Conservation (phyloP, 495 filamentous ascomycete genomes). For the Podospora pseudocomata region DNA sequence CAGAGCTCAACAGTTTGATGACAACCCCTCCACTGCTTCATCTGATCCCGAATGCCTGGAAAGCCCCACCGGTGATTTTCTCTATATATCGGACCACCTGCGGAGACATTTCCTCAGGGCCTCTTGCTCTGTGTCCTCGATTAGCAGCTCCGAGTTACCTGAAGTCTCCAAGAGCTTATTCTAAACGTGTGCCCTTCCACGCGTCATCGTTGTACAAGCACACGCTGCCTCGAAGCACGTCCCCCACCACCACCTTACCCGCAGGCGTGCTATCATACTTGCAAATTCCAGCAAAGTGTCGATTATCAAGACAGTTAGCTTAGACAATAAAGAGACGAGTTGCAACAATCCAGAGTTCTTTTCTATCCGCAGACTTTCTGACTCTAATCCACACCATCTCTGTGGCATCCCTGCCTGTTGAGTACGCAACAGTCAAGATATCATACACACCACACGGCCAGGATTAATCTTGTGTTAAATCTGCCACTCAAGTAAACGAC, state of each 20-base stretch:
- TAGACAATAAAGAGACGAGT: neutral
- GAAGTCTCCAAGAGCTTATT: neutral
- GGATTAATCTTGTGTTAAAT: neutral
- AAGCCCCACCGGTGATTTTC: constrained; percentile 1
- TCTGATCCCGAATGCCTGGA: neutral
- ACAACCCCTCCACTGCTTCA: neutral
- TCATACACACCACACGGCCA: neutral
- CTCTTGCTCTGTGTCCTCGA: neutral
- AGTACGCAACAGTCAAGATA: neutral
- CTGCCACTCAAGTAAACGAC: neutral
- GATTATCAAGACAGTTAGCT: neutral
- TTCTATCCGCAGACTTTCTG: neutral
- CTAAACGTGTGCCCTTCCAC: constrained; percentile 1
- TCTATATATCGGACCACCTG: constrained; percentile 8
- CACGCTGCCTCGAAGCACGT: neutral
- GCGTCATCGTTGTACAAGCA: neutral
- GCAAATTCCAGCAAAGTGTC: neutral
- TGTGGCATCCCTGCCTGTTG: neutral
- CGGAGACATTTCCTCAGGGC: neutral
- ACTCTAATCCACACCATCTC: neutral
- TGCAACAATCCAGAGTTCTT: neutral
- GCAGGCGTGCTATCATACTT: neutral
- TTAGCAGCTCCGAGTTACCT: neutral
- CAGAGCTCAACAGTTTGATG: neutral
- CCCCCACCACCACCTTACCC: neutral